Percentiles rank a stretch among this genome's conserved stretches.
These are phyloP conservation scores for Podospora tetraspora DNA, from an alignment of 495 filamentous ascomycete genomes.

Conservation along the genomic window DNA sequence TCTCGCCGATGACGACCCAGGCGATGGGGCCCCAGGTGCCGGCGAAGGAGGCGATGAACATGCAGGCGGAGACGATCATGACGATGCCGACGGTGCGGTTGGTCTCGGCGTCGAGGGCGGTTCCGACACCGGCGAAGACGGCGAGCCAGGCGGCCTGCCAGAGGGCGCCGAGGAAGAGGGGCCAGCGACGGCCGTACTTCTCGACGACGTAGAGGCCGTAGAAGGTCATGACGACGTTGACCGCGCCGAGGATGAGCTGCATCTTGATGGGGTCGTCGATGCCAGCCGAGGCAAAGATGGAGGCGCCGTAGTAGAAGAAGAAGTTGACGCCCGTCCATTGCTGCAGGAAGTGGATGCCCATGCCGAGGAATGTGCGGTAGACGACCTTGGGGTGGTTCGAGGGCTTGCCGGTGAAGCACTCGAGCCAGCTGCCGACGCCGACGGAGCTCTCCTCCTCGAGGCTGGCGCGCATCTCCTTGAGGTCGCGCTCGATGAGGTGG, in stretches of 20 bases:
- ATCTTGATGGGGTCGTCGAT: slow-evolving; percentile 59
- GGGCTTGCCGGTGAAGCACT: slow-evolving; percentile 50
- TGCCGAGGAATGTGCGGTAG: slow-evolving; percentile 63
- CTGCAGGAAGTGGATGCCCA: slow-evolving; percentile 63
- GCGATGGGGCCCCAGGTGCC: slow-evolving; percentile 74
- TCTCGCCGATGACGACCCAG: slow-evolving; percentile 70
- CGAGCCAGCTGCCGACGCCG: slow-evolving; percentile 48
- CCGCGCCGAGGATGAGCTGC: slow-evolving; percentile 62
- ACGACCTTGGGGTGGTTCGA: slow-evolving; percentile 53
- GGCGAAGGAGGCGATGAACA: slow-evolving; percentile 57
- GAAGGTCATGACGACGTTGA: slow-evolving; percentile 66
- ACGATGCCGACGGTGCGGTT: slow-evolving; percentile 52
- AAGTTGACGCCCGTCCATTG: slow-evolving; percentile 57
- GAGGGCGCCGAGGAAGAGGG: slow-evolving; percentile 56
- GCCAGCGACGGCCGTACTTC: slow-evolving; percentile 58
- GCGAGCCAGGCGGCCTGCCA: slow-evolving; percentile 66
- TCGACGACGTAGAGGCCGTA: slow-evolving; percentile 66
- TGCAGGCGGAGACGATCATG: slow-evolving; percentile 72
- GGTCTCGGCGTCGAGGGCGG: slow-evolving; percentile 42
- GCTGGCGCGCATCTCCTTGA: slow-evolving; percentile 61
- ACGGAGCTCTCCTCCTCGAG: slow-evolving; percentile 51
- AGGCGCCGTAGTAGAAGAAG: slow-evolving; percentile 52
- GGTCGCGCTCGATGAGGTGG: slow-evolving; percentile 55
- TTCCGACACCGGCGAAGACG: slow-evolving; percentile 61
- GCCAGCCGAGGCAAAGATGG: slow-evolving; percentile 59